Evolutionary conservation across 2,329 filamentous ascomycete species (phyloP).

Genomic region (Diaporthe batatas): DNA sequence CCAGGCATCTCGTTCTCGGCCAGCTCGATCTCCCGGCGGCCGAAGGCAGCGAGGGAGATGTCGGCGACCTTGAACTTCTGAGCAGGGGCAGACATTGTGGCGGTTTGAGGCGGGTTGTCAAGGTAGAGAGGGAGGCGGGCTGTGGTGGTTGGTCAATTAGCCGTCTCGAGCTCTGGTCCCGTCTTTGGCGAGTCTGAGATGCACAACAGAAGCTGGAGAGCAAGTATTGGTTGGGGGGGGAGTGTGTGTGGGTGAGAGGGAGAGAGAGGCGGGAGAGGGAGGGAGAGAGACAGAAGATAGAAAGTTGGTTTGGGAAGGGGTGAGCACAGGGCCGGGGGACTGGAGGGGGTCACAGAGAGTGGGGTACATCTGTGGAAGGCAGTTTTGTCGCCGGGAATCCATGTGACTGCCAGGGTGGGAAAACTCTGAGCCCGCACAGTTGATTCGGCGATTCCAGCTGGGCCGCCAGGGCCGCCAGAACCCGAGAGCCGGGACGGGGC

Average conservation of each 20-base stretch:
- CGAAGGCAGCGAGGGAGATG: slow-evolving; percentile 97
- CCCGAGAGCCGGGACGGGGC: slow-evolving; percentile 25
- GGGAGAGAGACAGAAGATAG: neutral
- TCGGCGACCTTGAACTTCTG: slow-evolving; percentile 98
- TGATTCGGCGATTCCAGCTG: slow-evolving; percentile 30
- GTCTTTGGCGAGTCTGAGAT: slow-evolving; percentile 13
- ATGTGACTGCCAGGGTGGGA: slow-evolving; percentile 16
- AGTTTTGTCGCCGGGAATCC: slow-evolving; percentile 11
- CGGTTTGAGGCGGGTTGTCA: neutral
- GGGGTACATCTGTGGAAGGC: slow-evolving; percentile 1
- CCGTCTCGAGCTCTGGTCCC: slow-evolving; percentile 14
- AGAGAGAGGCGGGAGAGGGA: no score
- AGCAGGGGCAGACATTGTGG: slow-evolving; percentile 81
- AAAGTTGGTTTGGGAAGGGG: slow-evolving; percentile 25
- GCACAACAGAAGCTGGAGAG: neutral
- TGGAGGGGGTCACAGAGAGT: slow-evolving; percentile 36
- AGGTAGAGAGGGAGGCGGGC: neutral
- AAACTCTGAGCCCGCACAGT: slow-evolving; percentile 39
- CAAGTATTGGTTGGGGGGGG: neutral
- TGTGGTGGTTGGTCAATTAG: slow-evolving; percentile 36
- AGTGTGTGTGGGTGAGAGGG: no score
- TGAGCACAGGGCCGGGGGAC: slow-evolving; percentile 35
- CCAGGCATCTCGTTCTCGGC: slow-evolving; percentile 98
- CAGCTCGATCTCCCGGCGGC: slow-evolving; percentile 98
- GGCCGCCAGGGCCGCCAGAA: slow-evolving; percentile 15